Percentiles rank a stretch among this genome's conserved stretches.
Conservation (phyloP, 192 early-diverging fungal genomes). For the Linnemannia schmuckeri region DNA sequence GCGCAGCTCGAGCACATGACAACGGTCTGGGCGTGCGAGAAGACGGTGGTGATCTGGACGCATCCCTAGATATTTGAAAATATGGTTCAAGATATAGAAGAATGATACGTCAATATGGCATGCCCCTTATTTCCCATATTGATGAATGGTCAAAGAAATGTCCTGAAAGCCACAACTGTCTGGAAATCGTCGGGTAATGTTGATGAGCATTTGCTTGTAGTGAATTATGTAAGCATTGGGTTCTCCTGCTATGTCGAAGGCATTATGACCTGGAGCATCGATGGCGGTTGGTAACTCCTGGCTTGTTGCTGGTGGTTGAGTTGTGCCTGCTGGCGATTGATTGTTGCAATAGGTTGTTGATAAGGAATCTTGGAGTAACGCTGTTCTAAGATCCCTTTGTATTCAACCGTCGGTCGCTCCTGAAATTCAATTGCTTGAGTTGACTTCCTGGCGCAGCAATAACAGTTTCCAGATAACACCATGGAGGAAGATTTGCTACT, state of each 20-base stretch:
- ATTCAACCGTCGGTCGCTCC: background rate
- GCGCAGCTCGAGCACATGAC: slow-evolving; percentile 96
- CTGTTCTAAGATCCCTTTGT: background rate
- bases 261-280: background rate
- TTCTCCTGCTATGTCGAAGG: background rate
- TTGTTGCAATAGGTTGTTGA: background rate
- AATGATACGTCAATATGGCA: background rate
- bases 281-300: background rate
- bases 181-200: background rate
- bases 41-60: slow-evolving; percentile 98
- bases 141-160: background rate
- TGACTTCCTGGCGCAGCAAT: background rate
- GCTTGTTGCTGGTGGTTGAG: background rate
- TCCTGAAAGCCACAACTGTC: background rate
- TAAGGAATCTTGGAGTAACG: background rate
- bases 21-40: slow-evolving; percentile 99
- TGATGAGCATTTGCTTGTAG: background rate
- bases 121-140: background rate
- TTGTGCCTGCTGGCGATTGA: background rate
- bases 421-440: background rate
- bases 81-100: background rate
- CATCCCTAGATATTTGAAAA: slow-evolving; percentile 70
- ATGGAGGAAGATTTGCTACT: background rate
- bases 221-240: background rate
- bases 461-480: no score